A percentile compares a stretch with the other conserved stretches of the same genome.
These are phyloP conservation scores for Onygenales sp. DNA, from an alignment of 2,329 filamentous ascomycete species.

Conservation along the genomic window DNA sequence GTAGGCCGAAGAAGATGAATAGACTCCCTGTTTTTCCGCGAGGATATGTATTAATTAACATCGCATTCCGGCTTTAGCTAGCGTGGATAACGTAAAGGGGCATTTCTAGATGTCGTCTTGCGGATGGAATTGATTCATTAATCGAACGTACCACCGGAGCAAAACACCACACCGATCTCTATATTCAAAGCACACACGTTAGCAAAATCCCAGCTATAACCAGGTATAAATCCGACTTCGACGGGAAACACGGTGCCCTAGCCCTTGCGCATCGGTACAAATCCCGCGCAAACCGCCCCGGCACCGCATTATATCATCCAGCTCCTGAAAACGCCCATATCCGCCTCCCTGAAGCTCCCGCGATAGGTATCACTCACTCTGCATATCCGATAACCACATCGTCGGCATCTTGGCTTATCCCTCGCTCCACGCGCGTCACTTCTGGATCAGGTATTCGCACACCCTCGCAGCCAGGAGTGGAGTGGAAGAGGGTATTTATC, in stretches of 20 bases:
- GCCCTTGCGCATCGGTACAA: too few relatives aligned
- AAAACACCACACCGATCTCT: conserved; percentile 98
- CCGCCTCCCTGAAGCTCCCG: not conserved
- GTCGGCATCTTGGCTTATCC: conserved; percentile 55
- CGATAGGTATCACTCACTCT: conserved; percentile 57
- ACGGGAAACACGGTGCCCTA: too few relatives aligned
- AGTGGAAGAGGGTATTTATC: too few relatives aligned
- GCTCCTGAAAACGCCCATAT: not conserved
- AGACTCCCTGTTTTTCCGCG: conserved; percentile 58
- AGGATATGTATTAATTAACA: not conserved
- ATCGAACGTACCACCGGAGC: conserved; percentile 74
- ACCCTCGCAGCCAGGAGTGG: too few relatives aligned
- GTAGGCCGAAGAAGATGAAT: conserved; percentile 87
- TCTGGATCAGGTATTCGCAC: not conserved
- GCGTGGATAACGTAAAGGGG: too few relatives aligned
- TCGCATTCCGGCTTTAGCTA: too few relatives aligned
- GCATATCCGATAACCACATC: conserved; percentile 93
- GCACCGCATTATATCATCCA: not conserved
- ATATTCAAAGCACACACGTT: conserved; percentile 14
- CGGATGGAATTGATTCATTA: too few relatives aligned
- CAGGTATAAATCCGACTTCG: not conserved
- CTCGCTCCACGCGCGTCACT: not conserved
- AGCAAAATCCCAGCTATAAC: not conserved
- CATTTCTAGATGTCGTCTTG: too few relatives aligned
- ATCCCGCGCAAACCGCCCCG: not conserved